phyloP scores from a whole-genome alignment of 208 protist genomes.

The Crithidia brevicula region DNA sequence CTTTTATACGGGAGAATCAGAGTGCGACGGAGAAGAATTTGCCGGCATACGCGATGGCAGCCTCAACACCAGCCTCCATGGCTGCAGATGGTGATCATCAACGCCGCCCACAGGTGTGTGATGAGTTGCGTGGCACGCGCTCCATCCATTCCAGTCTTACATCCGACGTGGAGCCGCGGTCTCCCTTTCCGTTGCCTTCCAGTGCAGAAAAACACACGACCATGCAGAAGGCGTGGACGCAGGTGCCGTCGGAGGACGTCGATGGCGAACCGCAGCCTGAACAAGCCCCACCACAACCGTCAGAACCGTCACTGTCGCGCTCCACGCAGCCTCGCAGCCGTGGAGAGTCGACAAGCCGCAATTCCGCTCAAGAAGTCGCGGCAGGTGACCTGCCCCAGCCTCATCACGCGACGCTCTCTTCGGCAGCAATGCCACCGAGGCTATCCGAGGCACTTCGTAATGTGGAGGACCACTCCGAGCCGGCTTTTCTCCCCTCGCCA shows the following conservation, averaged over 20 bases:
- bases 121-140: too few species aligned
- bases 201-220: background rate
- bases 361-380: background rate
- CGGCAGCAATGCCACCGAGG: too few species aligned
- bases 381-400: too few species aligned
- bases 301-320: background rate
- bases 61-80: background rate
- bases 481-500: background rate
- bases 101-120: too few species aligned
- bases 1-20: too few species aligned
- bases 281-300: background rate
- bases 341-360: background rate
- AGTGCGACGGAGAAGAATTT: too few species aligned
- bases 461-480: too few species aligned
- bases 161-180: conserved; percentile 4
- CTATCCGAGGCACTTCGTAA: too few species aligned
- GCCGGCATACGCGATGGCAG: too few species aligned
- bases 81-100: background rate
- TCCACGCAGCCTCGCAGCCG: background rate
- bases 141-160: background rate
- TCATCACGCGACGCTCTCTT: too few species aligned
- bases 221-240: background rate
- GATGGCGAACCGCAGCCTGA: conserved; percentile 18
- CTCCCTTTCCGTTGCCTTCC: background rate
- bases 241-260: background rate